Evolutionary conservation across 1,284 basidiomycete genomes (phyloP).

Genomic region (Vanrija sp.): DNA sequence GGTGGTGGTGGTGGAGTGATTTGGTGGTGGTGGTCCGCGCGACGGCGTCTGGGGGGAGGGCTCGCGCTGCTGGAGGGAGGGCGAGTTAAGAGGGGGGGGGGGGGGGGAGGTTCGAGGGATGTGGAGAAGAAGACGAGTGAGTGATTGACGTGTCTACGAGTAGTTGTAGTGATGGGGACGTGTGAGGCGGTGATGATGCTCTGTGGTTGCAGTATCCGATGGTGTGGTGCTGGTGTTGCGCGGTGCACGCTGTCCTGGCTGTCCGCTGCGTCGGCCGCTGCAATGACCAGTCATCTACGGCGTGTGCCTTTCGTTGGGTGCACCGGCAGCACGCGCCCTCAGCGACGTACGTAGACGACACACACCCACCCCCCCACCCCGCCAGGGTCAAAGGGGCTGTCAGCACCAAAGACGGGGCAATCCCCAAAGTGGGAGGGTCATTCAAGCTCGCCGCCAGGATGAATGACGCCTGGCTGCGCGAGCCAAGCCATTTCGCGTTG

Average conservation of each 20-base stretch:
- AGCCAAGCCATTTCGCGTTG: background rate
- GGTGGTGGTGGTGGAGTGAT: too few species aligned
- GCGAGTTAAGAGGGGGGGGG: background rate
- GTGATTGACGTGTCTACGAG: background rate
- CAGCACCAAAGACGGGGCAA: too few species aligned
- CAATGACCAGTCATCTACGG: too few species aligned
- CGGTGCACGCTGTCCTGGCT: too few species aligned
- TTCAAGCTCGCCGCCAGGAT: too few species aligned
- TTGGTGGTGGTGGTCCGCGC: too few species aligned
- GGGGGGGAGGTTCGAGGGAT: background rate
- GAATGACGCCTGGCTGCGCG: background rate
- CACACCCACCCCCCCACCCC: background rate
- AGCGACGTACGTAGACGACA: background rate
- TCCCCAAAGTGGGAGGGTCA: too few species aligned
- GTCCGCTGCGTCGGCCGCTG: too few species aligned
- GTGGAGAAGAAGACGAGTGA: background rate
- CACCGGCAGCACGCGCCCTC: background rate
- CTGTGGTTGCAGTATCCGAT: background rate
- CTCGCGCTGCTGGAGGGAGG: background rate
- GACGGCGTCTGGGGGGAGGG: background rate
- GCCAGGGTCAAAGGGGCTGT: too few species aligned
- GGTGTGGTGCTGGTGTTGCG: too few species aligned
- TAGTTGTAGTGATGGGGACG: background rate
- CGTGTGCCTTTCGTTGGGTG: too few species aligned
- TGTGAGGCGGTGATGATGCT: background rate